Evolutionary conservation across 345 rosid species (phyloP).

Genomic region (Trapa bicornis): DNA sequence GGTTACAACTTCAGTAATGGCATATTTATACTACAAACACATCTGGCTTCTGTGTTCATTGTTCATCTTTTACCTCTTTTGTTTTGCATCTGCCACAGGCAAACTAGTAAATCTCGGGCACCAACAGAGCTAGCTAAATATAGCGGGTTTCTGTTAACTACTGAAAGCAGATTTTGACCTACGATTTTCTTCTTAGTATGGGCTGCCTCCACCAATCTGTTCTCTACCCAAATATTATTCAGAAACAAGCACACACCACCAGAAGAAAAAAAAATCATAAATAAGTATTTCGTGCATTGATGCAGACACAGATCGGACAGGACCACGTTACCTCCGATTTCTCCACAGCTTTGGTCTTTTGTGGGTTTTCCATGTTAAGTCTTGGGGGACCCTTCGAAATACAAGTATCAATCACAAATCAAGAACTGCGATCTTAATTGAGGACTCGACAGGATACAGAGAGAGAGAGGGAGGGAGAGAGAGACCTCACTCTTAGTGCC

Average conservation of each 20-base stretch:
- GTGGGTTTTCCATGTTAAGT: neutral
- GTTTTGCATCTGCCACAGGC: neutral
- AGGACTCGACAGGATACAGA: neutral
- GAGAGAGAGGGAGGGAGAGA: neutral
- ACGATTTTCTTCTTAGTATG: neutral
- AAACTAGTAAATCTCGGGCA: neutral
- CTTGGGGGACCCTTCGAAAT: neutral
- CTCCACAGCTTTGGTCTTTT: neutral
- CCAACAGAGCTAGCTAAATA: no score
- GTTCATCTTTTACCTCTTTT: neutral
- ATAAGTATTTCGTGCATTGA: neutral
- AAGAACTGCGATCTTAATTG: neutral
- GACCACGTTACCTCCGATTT: neutral
- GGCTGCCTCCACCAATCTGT: neutral
- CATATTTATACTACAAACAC: neutral
- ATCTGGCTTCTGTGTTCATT: neutral
- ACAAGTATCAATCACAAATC: neutral
- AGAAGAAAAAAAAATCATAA: neutral
- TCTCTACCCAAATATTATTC: neutral
- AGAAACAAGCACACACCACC: neutral
- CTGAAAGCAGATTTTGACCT: neutral
- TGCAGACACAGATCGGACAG: neutral
- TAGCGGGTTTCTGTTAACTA: neutral
- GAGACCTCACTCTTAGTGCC: neutral
- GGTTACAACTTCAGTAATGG: neutral